Evolutionary conservation across 202 grass and related monocot genomes (phyloP).

Genomic region (Bolboschoenoplectus hybrid): DNA sequence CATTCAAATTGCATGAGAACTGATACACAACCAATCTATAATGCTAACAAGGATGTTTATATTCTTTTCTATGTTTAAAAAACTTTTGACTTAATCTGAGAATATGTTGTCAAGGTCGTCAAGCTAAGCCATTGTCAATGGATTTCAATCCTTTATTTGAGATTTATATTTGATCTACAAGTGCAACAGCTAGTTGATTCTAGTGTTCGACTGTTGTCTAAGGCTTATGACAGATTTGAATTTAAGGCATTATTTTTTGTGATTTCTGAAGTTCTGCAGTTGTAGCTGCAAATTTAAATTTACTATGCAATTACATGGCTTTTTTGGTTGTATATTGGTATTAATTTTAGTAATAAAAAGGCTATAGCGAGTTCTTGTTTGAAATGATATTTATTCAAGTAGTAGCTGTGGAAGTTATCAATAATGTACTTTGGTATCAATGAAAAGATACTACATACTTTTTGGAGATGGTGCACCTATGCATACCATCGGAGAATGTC

Average conservation of each 20-base stretch:
- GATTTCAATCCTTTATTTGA: background rate
- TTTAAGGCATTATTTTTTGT: constrained; percentile 7
- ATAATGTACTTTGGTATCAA: background rate
- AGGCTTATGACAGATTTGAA: background rate
- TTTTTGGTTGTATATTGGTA: constrained; percentile 3
- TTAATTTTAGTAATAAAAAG: background rate
- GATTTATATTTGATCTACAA: background rate
- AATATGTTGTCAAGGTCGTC: background rate
- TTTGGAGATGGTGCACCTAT: background rate
- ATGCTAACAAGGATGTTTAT: background rate
- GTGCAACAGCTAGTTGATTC: constrained; percentile 8
- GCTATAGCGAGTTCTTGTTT: background rate
- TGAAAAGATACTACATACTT: background rate
- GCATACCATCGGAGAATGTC: background rate
- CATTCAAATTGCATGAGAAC: background rate
- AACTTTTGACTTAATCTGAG: background rate
- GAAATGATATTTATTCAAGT: background rate
- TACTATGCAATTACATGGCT: background rate
- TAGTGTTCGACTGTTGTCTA: background rate
- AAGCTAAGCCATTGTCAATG: background rate
- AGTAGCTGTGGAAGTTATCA: background rate
- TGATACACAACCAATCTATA: background rate
- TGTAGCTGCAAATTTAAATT: background rate
- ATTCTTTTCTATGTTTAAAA: background rate
- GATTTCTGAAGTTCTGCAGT: constrained; percentile 15